These are phyloP conservation scores for Cryphonectria naterciae DNA, from an alignment of 2,329 filamentous ascomycete genomes.

Conservation along the genomic window DNA sequence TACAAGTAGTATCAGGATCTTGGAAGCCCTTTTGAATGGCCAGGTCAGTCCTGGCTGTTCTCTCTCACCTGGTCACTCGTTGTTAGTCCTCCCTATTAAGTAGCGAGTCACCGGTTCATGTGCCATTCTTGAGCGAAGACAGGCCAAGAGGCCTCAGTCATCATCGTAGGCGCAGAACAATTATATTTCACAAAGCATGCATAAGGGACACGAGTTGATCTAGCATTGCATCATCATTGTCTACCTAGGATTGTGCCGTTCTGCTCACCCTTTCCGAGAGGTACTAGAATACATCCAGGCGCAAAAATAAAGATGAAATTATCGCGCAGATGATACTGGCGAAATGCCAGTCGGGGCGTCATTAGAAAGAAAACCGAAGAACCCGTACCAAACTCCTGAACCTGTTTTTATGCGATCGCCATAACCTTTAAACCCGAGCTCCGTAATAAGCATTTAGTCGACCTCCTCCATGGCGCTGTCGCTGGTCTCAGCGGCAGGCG, in stretches of 20 bases:
- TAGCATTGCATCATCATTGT: conserved; percentile 30
- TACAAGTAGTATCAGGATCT: background rate
- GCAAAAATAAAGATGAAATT: conserved; percentile 26
- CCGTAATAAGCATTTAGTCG: conserved; percentile 66
- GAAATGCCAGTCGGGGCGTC: conserved; percentile 35
- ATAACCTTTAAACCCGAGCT: conserved; percentile 28
- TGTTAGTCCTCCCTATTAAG: background rate
- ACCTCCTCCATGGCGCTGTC: conserved; percentile 99
- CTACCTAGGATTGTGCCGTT: conserved; percentile 25
- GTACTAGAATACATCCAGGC: conserved; percentile 29
- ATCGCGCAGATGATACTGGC: conserved; percentile 16
- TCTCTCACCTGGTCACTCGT: background rate
- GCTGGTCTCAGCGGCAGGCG: conserved; percentile 62
- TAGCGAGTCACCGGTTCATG: background rate
- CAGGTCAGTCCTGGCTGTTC: background rate
- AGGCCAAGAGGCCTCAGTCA: background rate
- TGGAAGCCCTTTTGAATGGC: background rate
- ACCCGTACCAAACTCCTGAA: conserved; percentile 46
- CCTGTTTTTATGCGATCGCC: conserved; percentile 44
- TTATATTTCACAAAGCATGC: background rate
- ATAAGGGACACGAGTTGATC: background rate
- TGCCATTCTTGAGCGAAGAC: background rate
- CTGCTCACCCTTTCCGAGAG: conserved; percentile 24
- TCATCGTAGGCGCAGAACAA: background rate
- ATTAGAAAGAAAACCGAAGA: conserved; percentile 33